Evolutionary conservation across 352 stramenopile genomes (phyloP).

Genomic region (Peronospora belbahrii): DNA sequence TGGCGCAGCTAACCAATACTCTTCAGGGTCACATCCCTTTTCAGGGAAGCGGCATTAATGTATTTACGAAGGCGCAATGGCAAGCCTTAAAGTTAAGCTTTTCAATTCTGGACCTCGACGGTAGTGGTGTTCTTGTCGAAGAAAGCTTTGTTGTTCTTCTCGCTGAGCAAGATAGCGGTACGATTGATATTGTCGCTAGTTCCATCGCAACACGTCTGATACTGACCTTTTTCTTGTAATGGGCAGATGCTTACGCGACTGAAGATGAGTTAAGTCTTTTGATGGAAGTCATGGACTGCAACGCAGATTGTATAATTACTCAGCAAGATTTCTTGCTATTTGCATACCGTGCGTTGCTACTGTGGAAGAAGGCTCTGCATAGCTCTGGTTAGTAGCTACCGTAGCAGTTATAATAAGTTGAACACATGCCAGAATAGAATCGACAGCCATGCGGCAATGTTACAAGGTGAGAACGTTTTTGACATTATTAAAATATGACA

Average conservation of each 20-base stretch:
- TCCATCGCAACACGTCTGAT: neutral
- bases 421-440: constrained; percentile 21
- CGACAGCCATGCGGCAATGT: constrained; percentile 7
- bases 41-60: constrained; percentile 29
- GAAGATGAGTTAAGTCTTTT: constrained; percentile 73
- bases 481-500: neutral
- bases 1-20: constrained; percentile 25
- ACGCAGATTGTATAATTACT: constrained; percentile 67
- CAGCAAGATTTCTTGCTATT: constrained; percentile 80
- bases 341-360: constrained; percentile 60
- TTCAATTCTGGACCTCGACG: constrained; percentile 56
- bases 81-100: constrained; percentile 73
- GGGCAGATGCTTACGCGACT: constrained; percentile 70
- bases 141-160: constrained; percentile 78
- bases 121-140: constrained; percentile 62
- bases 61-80: constrained; percentile 71
- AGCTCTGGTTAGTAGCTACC: constrained; percentile 14
- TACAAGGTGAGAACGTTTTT: constrained; percentile 9
- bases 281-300: constrained; percentile 74
- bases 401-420: constrained; percentile 10
- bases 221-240: constrained; percentile 4
- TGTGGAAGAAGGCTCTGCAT: constrained; percentile 47
- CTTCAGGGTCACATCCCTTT: constrained; percentile 24
- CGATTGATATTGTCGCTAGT: constrained; percentile 9
- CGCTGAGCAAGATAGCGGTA: constrained; percentile 73